phyloP scores from a whole-genome alignment of 225 moss, liverwort and hornwort species.

The Sphagnum tenellum region DNA sequence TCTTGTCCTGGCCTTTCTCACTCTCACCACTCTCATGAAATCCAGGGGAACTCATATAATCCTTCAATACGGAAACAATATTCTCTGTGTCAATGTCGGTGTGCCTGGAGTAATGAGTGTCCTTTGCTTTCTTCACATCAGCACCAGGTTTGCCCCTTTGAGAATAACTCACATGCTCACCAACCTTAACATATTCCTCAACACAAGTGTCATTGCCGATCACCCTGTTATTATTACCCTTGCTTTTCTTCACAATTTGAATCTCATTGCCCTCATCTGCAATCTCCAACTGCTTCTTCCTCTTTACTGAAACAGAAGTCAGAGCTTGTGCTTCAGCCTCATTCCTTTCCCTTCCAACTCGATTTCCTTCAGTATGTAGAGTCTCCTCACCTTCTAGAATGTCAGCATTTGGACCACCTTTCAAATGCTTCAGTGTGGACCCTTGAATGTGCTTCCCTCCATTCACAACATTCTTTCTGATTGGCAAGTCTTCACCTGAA shows the following conservation, averaged over 20 bases:
- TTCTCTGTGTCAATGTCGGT: constrained; percentile 44
- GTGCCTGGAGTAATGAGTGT: constrained; percentile 20
- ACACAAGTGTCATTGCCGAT: constrained; percentile 37
- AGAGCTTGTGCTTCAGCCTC: constrained; percentile 5
- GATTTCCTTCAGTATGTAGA: constrained; percentile 26
- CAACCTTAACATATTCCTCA: constrained; percentile 22
- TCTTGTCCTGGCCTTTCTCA: constrained; percentile 50
- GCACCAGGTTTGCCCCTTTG: constrained; percentile 28
- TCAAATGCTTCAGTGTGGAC: neutral
- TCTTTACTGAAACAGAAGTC: constrained; percentile 28
- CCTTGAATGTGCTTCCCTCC: constrained; percentile 39
- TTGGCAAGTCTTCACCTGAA: constrained; percentile 57
- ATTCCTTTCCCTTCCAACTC: constrained; percentile 24
- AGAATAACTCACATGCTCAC: constrained; percentile 26
- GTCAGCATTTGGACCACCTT: constrained; percentile 7
- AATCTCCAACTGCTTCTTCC: constrained; percentile 46
- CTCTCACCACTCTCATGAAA: constrained; percentile 30
- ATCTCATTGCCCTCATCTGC: constrained; percentile 17
- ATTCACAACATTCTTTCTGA: constrained; percentile 41
- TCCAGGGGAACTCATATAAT: constrained; percentile 3
- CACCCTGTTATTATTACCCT: constrained; percentile 20
- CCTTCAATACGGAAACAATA: constrained; percentile 7
- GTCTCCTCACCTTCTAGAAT: constrained; percentile 12
- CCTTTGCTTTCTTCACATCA: constrained; percentile 45
- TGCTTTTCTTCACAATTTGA: constrained; percentile 48